Base-by-base conservation (phyloP, 805 yeast species). In the Saccharomycopsis vini region DNA sequence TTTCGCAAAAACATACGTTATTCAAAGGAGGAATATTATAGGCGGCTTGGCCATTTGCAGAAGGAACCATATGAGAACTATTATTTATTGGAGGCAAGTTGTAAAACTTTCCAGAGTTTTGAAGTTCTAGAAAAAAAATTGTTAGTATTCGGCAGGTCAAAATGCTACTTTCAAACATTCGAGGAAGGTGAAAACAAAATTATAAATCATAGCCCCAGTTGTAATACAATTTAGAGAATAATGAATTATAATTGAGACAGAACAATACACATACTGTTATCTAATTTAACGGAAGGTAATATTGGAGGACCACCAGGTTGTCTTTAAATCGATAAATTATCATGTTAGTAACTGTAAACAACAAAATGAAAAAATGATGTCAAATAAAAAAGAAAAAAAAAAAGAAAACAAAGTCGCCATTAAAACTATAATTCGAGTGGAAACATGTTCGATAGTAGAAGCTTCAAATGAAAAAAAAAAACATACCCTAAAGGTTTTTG, bases 251-350 rank as follows among this genome's bases (percentile, higher is more conserved):
- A 7, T n/a, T n/a, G n/a, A n/a, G n/a, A n/a, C n/a, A n/a, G n/a
- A 26, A 28, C 16, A 18, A 28, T 24, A 21, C 33, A 45, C 49
- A 21, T 41, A 45, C 49, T 45, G 19, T 42, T 41, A 5, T 45
- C 43, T 5, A 45, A 35, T n/a, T 45, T 41, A 9, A 45, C 49
- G 7, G 43, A 45, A 3, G 49, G 49, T 37, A 45, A 35, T 31
- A 36, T 44, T 29, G 49, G 49, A 18, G 40, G 45, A 3, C 39
- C 39, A 15, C 29, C 20, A 36, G 15, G 12, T 23, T 21, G 39
- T 23, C 28, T 22, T n/a, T 36, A 9, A 9, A 7, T 32, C 13
- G 12, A 26, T 26, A 9, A 26, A 12, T 26, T 26, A 26, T 26
- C 29, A 26, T 26, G 7, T 12, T 26, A 9, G 10, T 9, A 26